Base-by-base conservation (phyloP, 2,329 filamentous ascomycete genomes). In the Neonectria magnoliae region DNA sequence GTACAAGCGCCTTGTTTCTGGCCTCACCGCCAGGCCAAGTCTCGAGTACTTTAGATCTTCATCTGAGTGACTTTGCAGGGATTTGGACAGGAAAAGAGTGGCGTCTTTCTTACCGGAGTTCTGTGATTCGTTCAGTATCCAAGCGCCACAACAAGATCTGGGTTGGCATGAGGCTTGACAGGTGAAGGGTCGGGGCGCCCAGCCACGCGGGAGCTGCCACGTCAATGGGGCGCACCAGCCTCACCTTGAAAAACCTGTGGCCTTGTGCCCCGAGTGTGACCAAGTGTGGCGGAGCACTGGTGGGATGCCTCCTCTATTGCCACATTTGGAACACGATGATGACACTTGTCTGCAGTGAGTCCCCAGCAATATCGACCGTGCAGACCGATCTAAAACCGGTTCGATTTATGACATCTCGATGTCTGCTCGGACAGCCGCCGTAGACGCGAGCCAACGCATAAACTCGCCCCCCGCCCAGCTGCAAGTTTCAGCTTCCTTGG, bases 191-290 rank as follows among this genome's bases (percentile, higher is more conserved):
- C 68, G 71, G 68, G 66, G 64, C 67, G 66, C 67, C 68, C 75
- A 77, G 76, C 76, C 74, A 77, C 75, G 75, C 67, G 69, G 69
- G 64, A 72, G 61, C 66, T 80, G 81, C 80, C 81, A 83, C 81
- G 81, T 83, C 81, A 80, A 71, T 60, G 56, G 55, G 63, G 27
- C 36, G 36, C 72, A 68, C 79, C 74, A 82, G 80, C 79, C 80
- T 81, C 79, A 79, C 68, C 57, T 68, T 68, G 60, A 44, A 59
- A 65, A 48, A 64, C 47, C 51, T 48, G 68, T 68, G 71, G 68
- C 69, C 67, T 56, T 61, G 62, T 73, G 67, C 57, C 36, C 57
- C 57, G 59, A 69, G 57, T 68, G 65, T 65, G 60, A 65, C 63
- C 60, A 48, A 31, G 60, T 76, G 80, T 81, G 80, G 81, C 80